A percentile compares a stretch with the other conserved stretches of the same genome.
Evolutionary conservation across 2,329 filamentous ascomycete genomes (phyloP).

Genomic region (Mycogone perniciosa): DNA sequence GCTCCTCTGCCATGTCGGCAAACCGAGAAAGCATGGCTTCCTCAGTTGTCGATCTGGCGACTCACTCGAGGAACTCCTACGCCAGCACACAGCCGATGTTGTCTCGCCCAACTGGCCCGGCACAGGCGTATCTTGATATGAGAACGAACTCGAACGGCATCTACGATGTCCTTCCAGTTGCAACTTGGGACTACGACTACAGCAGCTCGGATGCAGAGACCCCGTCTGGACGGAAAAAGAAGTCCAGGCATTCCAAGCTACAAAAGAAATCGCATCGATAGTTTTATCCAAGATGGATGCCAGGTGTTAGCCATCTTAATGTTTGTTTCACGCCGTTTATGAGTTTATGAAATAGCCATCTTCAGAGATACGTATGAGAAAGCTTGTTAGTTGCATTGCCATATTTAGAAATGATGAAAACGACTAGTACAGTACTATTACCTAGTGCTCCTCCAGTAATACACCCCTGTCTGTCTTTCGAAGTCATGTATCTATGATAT

Average conservation of each 20-base stretch:
- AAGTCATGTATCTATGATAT: no score
- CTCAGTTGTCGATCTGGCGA: constrained; percentile 1
- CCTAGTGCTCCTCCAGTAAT: no score
- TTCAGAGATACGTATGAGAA: background rate
- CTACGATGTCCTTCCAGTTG: constrained; percentile 1
- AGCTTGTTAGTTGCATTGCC: constrained; percentile 2
- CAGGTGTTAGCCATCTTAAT: background rate
- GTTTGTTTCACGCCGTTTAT: constrained; percentile 9
- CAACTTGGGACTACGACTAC: constrained; percentile 6
- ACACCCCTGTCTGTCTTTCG: no score
- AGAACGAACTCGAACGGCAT: background rate
- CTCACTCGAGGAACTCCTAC: constrained; percentile 5
- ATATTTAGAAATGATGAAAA: constrained; percentile 2
- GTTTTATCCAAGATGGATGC: no score
- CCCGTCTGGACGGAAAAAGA: constrained; percentile 3
- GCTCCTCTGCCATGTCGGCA: background rate
- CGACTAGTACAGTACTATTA: background rate
- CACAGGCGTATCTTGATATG: constrained; percentile 7
- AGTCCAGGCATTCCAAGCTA: constrained; percentile 1
- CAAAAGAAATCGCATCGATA: constrained; percentile 7
- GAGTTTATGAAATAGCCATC: constrained; percentile 1
- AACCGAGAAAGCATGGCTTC: constrained; percentile 8
- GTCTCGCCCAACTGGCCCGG: background rate
- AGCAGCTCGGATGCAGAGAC: constrained; percentile 11
- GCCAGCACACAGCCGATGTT: constrained; percentile 6